Base-by-base conservation (phyloP, 2,329 filamentous ascomycete species). In the Sphaerulina vaccinii region DNA sequence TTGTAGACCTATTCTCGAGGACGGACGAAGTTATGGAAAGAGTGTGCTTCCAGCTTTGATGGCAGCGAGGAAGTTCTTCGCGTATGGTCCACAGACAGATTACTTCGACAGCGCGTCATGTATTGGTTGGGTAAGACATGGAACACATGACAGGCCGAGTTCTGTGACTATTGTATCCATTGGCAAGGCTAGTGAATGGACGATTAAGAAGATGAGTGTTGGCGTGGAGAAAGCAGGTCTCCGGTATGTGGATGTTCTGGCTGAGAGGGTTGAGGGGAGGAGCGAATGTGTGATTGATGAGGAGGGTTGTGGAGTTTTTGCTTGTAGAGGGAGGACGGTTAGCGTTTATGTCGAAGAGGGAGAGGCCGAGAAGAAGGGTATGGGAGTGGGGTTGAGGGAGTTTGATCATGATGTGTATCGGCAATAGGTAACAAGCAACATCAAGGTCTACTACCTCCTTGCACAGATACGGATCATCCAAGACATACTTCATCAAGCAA, bases 191-290 rank as follows among this genome's bases (percentile, higher is more conserved):
- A 29, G 48, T 3, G 55, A 51, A 22, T 61, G 57, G 56, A 60
- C 59, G 6, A 49, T 56, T 54, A 83, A 81, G 63, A 76, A 72
- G 54, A 87, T 88, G 84, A 78, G 75, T 54, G 81, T 86, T 10
- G 85, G 84, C 0, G 67, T 73, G 43, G 73, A 74, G 0, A 82
- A 80, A 0, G 80, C 87, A 69, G 66, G 71, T n/a, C n/a, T n/a
- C n/a, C n/a, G n/a, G n/a, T n/a, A n/a, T n/a, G 33, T 87, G 84
- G 84, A 82, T 79, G 0, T 84, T 88, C 70, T 63, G 87, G 1
- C 65, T 68, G 37, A 58, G 57, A 84, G 45, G 77, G 72, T 80
- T 2, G 81, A 77, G 73, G 74, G 75, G 49, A 62, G 78, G 42
- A 75, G 75, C 0, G 74, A 80, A 55, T 78, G 87, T 0, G 67